Base-by-base conservation (phyloP, 148 eudicot genomes). In the Rhododendron kiyosumense region DNA sequence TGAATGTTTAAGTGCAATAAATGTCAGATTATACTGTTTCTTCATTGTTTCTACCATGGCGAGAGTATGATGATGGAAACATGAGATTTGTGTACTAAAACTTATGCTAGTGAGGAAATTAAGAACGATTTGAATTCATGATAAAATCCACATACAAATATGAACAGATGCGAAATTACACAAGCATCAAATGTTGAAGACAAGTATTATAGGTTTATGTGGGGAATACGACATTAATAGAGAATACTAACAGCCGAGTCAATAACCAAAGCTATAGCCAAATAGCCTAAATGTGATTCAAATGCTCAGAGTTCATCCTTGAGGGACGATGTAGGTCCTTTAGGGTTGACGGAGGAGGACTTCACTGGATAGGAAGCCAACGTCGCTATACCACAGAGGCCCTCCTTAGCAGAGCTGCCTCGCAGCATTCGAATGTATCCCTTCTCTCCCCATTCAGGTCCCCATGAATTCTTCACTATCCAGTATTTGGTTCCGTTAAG, bases 381-480 rank as follows among this genome's bases (percentile, higher is more conserved):
- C 93, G 90, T 92, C 10, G 97, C 95, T 18, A 94, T 92, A 2
- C 97, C 97, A 75, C 97, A 93, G 57, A 86, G 51, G 2, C 97
- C 97, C 65, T 87, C 91, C 86, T 89, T 89, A 24, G 86, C 90
- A 5, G 89, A 67, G 14, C 90, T 84, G 17, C 89, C 94, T 17
- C 97, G 87, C 75, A 89, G 51, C 78, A 94, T 88, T 79, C 94
- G 90, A 2, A 93, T 89, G 91, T 93, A 94, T 41, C 95, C 97
- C 88, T 93, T 86, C 85, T 94, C 97, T 30, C 97, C 97, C 97
- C 97, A 94, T 79, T 87, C 92, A 0, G 87, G 81, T 36, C 97
- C 97, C 97, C 97, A 94, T 1, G 97, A 94, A 86, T 94, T 94
- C 88, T 88, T 92, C 43, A 94, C 97, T 10, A 78, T 92, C 95